Evolutionary conservation across 495 filamentous ascomycete genomes (phyloP).

Genomic region (Penicillium canescens): DNA sequence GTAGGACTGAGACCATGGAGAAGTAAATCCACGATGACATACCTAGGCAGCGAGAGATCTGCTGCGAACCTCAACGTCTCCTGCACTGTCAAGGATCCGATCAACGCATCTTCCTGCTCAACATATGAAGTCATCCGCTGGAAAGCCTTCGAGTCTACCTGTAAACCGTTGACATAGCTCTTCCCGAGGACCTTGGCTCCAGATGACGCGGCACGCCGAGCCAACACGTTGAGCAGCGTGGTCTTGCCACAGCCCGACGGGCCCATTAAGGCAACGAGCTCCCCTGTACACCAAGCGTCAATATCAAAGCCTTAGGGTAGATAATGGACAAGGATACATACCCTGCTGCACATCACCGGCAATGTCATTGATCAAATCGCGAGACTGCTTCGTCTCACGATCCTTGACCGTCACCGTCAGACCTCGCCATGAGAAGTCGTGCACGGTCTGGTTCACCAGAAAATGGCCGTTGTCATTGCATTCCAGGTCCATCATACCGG

Average conservation of each 20-base stretch:
- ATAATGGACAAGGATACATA: conserved; percentile 7
- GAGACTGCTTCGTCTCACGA: conserved; percentile 57
- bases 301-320: neutral
- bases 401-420: conserved; percentile 71
- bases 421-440: conserved; percentile 60
- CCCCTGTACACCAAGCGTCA: conserved; percentile 45
- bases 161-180: conserved; percentile 58
- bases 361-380: conserved; percentile 39
- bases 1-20: neutral
- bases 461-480: conserved; percentile 29
- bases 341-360: conserved; percentile 32
- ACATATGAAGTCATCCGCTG: conserved; percentile 67
- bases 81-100: conserved; percentile 72
- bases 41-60: conserved; percentile 58
- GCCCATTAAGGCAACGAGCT: conserved; percentile 76
- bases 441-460: conserved; percentile 37
- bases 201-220: conserved; percentile 52
- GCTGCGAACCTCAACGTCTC: conserved; percentile 76
- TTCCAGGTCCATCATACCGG: conserved; percentile 27
- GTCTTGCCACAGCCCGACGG: conserved; percentile 78
- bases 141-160: conserved; percentile 29
- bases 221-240: conserved; percentile 73
- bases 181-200: conserved; percentile 49
- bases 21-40: conserved; percentile 2
- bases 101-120: conserved; percentile 82